Conservation (phyloP, 108 stramenopile species). For the Skeletonema costatum region DNA sequence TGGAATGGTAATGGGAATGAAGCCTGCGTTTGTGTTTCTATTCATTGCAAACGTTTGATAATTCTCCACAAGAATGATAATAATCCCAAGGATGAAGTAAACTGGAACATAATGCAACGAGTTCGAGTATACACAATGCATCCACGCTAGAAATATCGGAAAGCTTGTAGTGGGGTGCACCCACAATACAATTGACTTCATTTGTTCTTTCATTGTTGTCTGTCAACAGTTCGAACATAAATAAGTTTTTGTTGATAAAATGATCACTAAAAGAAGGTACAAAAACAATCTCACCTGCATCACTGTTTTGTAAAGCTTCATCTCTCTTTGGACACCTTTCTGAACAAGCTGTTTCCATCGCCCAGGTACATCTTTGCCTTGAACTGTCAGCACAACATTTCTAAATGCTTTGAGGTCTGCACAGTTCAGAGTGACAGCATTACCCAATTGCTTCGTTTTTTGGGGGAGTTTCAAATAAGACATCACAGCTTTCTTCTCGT, state of each 20-base stretch:
- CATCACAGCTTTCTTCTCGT: constrained; percentile 57
- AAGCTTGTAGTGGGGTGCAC: constrained; percentile 51
- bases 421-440: constrained; percentile 52
- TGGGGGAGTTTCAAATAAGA: constrained; percentile 62
- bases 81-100: constrained; percentile 51
- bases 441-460: constrained; percentile 30
- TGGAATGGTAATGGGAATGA: constrained; percentile 56
- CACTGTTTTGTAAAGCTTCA: constrained; percentile 45
- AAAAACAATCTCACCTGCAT: constrained; percentile 25
- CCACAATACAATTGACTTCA: constrained; percentile 49
- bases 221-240: background rate
- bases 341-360: constrained; percentile 35
- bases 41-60: constrained; percentile 57
- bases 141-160: constrained; percentile 65
- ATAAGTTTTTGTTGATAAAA: background rate
- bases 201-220: constrained; percentile 25
- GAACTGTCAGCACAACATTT: constrained; percentile 69
- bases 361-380: constrained; percentile 68
- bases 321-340: constrained; percentile 53
- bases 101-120: constrained; percentile 54
- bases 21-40: constrained; percentile 47
- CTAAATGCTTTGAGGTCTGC: constrained; percentile 66
- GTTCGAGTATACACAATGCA: constrained; percentile 64
- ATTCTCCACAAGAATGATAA: constrained; percentile 50
- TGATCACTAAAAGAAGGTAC: background rate